Base-by-base conservation (phyloP, 345 rosid species). In the Populus ilicifolia region DNA sequence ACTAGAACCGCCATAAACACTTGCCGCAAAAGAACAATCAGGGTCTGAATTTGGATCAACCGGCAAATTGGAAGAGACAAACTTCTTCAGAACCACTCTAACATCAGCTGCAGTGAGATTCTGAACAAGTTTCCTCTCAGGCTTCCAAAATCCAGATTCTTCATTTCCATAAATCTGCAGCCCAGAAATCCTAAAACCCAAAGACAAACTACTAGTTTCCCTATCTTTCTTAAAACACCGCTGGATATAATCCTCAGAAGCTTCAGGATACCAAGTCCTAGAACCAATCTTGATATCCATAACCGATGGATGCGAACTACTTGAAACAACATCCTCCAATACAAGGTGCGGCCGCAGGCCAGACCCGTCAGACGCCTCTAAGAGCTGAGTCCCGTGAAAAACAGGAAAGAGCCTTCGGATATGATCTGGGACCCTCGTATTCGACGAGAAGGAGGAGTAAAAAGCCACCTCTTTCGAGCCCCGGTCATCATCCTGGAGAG, bases 211-310 rank as follows among this genome's bases (percentile, higher is more conserved):
- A 52, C 95, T 91, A 80, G 83, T 80, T 67, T 68, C 75, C 17
- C 71, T 80, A 80, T 94, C 99, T 85, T 92, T 94, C 88, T 67
- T 75, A 5, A 91, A 50, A 79, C 98, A 94, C 73, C 75, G 87
- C 33, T 85, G 82, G 71, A 89, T 82, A 81, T 96, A 94, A 50
- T 90, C 87, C 64, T 96, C 89, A 20, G 93, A 81, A 29, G 95
- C 95, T 76, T 86, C 84, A 12, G 97, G 97, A 78, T 94, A 90
- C 99, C 99, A 94, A 59, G 99, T 96, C 81, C 99, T 87, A 41
- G 97, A 84, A 81, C 99, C 99, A 79, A 94, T 90, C 88, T 96
- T 94, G 48, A 92, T 79, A 77, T 96, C 99, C 85, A 92, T 89
- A 69, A 96, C 74, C 13, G 92, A 92, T 35, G 97, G 98, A 71